Percentiles rank a stretch among this genome's conserved stretches.
phyloP scores from a whole-genome alignment of 306 rosid genomes.

The Quercus engelmannii region DNA sequence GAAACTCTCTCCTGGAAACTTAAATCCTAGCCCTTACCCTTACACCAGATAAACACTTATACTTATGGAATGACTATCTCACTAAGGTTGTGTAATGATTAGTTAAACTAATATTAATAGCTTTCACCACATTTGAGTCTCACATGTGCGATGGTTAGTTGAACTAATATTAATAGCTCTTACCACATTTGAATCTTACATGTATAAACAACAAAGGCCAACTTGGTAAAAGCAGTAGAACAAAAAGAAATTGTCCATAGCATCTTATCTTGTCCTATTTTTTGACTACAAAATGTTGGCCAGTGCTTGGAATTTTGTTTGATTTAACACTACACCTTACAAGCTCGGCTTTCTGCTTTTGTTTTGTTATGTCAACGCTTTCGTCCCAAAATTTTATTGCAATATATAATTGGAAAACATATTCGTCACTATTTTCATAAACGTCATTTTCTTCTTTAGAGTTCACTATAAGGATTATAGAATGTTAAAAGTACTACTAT shows the following conservation, averaged over 20 bases:
- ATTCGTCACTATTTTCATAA: neutral
- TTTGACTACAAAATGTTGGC: neutral
- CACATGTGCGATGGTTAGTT: neutral
- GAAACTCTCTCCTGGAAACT: rapidly evolving
- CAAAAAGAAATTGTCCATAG: constrained; percentile 1
- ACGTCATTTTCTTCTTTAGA: neutral
- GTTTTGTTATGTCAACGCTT: neutral
- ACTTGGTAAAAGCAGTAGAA: neutral
- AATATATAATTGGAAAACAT: too few relatives aligned
- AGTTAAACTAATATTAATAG: neutral
- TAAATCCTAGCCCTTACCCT: rapidly evolving
- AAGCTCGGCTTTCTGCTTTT: neutral
- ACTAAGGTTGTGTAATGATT: neutral
- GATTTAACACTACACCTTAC: neutral
- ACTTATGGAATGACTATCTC: too few relatives aligned
- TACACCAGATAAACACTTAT: rapidly evolving
- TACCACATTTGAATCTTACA: neutral
- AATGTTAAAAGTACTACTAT: too few relatives aligned
- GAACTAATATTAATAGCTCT: neutral
- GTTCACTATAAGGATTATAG: too few relatives aligned
- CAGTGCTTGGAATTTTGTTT: neutral
- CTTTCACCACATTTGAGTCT: neutral
- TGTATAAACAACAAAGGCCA: neutral
- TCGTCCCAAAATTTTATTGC: neutral
- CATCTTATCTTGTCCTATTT: constrained; percentile 12